phyloP scores from a whole-genome alignment of 148 eudicot genomes.

The Amaranthus palmeri region DNA sequence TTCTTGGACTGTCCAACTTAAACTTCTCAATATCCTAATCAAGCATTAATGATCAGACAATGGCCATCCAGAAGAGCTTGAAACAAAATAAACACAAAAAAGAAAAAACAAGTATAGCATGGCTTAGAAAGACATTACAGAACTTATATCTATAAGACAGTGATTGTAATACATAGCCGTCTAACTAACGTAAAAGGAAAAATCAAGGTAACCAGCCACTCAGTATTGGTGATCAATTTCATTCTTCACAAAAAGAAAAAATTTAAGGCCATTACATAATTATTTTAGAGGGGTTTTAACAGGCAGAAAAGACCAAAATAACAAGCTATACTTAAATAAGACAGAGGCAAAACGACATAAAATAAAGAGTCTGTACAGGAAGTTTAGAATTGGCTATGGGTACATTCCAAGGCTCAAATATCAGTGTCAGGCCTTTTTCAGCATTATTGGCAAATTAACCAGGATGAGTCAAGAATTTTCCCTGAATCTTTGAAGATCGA shows the following conservation, averaged over 20 bases:
- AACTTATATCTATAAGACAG: background rate
- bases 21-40: slow-evolving; percentile 57
- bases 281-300: background rate
- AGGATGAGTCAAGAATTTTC: background rate
- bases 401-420: background rate
- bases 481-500: background rate
- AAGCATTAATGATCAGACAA: background rate
- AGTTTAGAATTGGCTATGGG: background rate
- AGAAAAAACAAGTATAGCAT: background rate
- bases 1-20: slow-evolving; percentile 73
- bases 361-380: background rate
- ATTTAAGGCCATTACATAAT: too few species aligned
- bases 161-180: background rate
- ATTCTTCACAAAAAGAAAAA: too few species aligned
- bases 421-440: background rate
- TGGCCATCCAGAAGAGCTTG: background rate
- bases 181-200: background rate
- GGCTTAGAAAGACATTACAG: background rate
- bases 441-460: background rate
- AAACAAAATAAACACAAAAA: background rate
- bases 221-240: background rate
- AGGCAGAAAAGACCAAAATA: background rate
- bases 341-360: background rate
- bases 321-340: background rate
- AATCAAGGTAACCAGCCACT: background rate